phyloP scores from a whole-genome alignment of 805 yeast species.

The Candida awuae region DNA sequence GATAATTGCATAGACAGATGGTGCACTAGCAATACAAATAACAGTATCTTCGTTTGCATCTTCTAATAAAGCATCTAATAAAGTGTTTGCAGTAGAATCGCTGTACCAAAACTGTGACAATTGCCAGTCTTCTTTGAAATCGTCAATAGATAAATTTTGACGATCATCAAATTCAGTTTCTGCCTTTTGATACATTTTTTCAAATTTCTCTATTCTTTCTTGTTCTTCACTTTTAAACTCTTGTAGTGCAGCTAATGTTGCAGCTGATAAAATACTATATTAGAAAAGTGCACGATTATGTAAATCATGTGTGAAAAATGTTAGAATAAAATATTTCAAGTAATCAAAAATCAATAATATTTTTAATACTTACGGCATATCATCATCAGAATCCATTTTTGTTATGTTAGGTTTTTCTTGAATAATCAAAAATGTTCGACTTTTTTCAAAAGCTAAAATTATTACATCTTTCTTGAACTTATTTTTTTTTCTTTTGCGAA shows the following conservation, averaged over 20 bases:
- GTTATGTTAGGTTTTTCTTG: neutral
- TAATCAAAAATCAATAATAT: neutral
- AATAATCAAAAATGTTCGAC: no score
- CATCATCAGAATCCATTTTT: constrained; percentile 11
- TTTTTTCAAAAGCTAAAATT: no score
- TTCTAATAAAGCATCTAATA: constrained; percentile 65
- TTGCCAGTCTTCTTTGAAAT: constrained; percentile 90
- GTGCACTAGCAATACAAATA: constrained; percentile 77
- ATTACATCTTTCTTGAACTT: no score
- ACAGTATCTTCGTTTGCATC: constrained; percentile 69
- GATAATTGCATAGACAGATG: constrained; percentile 84
- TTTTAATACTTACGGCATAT: constrained; percentile 9
- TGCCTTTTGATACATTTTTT: constrained; percentile 44
- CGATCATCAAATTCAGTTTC: constrained; percentile 45
- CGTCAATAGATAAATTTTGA: constrained; percentile 40
- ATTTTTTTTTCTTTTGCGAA: neutral
- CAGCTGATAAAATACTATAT: constrained; percentile 36
- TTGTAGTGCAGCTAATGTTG: constrained; percentile 47
- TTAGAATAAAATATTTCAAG: neutral
- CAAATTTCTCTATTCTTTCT: constrained; percentile 47
- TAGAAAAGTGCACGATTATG: no score
- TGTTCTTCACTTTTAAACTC: constrained; percentile 63
- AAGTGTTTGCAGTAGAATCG: constrained; percentile 58
- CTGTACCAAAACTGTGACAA: constrained; percentile 87
- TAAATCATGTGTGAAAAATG: no score